Evolutionary conservation across 2,329 filamentous ascomycete species (phyloP), one percentile per base, ranked within the genome.

Genomic region (Phaeosphaeriaceae sp.): DNA sequence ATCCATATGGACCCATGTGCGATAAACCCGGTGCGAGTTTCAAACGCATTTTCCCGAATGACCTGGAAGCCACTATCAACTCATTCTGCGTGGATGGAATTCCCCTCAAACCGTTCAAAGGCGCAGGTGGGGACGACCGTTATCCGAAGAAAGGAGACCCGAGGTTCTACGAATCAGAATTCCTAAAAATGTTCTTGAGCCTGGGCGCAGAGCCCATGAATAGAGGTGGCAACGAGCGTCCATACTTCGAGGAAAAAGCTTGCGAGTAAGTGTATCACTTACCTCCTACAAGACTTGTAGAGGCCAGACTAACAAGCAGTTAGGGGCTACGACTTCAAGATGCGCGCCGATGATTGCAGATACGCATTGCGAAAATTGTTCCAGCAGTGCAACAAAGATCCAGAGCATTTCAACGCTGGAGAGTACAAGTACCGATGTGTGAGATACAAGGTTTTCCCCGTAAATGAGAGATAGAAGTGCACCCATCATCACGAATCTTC

Each of bases 311-410:
- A 45, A 48, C 21, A 31, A 4, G 7, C 9, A 11, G 13, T 15
- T 17, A 59, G 56, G 2, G 52, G 51, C 24, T 58, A 53, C 47
- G 56, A 55, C 27, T 55, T 44, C 51, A 59, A 55, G 24, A 47
- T 55, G 44, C 31, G 48, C 10, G 7, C 4, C 33, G 56, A 55
- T 22, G 44, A 55, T 49, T 59, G 56, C 24, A 51, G 22, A n/a
- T 59, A 52, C 48, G 56, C 52, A 0, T 47, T 59, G 6, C 48
- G 48, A 10, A 59, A 25, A 20, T 10, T 59, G 13, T 42, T 54
- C 31, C 13, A 44, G 9, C 21, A 25, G 10, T 54, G 56, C 21
- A 53, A 52, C n/a, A 53, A 22, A n/a, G 15, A 31, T 7, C 31
- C 33, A 7, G 48, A 49, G 20, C 47, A 56, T 7, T 55, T 59